phyloP scores from a whole-genome alignment of 371 early-diverging fungal species.

The Circinella minor region DNA sequence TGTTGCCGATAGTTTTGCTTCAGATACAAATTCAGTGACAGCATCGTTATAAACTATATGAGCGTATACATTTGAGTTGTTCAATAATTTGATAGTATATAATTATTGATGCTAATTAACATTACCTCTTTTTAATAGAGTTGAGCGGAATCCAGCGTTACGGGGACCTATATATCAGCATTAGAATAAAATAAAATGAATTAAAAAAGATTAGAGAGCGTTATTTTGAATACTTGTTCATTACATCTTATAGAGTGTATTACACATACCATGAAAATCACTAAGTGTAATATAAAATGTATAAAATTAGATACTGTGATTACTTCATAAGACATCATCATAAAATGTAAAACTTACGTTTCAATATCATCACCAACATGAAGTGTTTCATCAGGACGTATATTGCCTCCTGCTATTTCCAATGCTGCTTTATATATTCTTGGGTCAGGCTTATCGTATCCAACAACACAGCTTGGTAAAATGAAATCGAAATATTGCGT shows the following conservation, averaged over 20 bases:
- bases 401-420: constrained; percentile 10
- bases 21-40: neutral
- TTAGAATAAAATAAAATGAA: no score
- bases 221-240: no score
- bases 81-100: neutral
- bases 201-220: no score
- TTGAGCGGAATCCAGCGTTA: constrained; percentile 42
- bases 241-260: no score
- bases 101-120: neutral
- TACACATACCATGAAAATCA: constrained; percentile 16
- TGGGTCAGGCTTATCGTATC: constrained; percentile 40
- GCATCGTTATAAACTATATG: neutral
- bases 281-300: constrained; percentile 1
- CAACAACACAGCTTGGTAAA: constrained; percentile 32
- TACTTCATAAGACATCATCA: neutral
- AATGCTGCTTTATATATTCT: constrained; percentile 42
- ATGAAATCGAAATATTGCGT: constrained; percentile 45
- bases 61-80: neutral
- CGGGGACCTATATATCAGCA: constrained; percentile 23
- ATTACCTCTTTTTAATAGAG: constrained; percentile 38
- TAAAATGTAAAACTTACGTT: constrained; percentile 19
- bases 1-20: neutral
- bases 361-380: constrained; percentile 45
- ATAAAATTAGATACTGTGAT: neutral
- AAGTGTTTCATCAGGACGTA: constrained; percentile 26